Evolutionary conservation across 75 land plant species (phyloP).

Genomic region (Cryptomeria japonica): DNA sequence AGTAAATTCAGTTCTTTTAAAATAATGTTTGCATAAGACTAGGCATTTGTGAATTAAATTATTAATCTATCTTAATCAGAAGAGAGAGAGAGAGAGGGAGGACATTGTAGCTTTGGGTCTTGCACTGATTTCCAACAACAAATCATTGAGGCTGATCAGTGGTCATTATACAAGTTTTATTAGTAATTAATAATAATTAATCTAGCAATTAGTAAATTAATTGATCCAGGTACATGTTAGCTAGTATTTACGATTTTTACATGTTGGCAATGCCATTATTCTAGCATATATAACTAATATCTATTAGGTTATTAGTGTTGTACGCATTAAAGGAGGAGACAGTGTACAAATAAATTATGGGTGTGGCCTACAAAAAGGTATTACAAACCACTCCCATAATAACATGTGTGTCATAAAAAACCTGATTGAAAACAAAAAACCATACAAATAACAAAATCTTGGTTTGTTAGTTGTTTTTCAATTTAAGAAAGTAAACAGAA

Average conservation of each 20-base stretch:
- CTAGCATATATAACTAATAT: too few species aligned
- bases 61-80: background rate
- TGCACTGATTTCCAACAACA: background rate
- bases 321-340: too few species aligned
- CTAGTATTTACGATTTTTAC: background rate
- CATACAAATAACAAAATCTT: too few species aligned
- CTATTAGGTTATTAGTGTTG: too few species aligned
- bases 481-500: too few species aligned
- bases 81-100: background rate
- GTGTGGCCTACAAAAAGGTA: too few species aligned
- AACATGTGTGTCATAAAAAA: too few species aligned
- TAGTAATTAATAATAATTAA: background rate
- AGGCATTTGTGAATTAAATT: background rate
- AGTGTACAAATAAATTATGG: too few species aligned
- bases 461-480: too few species aligned
- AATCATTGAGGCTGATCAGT: background rate
- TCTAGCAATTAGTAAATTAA: background rate
- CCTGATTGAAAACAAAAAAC: too few species aligned
- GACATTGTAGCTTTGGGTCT: background rate
- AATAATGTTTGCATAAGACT: background rate
- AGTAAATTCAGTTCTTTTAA: background rate
- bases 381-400: too few species aligned
- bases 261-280: too few species aligned
- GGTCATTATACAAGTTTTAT: background rate
- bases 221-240: background rate